Evolutionary conservation across 1,284 basidiomycete species (phyloP).

Genomic region (Pterulicium gracile): DNA sequence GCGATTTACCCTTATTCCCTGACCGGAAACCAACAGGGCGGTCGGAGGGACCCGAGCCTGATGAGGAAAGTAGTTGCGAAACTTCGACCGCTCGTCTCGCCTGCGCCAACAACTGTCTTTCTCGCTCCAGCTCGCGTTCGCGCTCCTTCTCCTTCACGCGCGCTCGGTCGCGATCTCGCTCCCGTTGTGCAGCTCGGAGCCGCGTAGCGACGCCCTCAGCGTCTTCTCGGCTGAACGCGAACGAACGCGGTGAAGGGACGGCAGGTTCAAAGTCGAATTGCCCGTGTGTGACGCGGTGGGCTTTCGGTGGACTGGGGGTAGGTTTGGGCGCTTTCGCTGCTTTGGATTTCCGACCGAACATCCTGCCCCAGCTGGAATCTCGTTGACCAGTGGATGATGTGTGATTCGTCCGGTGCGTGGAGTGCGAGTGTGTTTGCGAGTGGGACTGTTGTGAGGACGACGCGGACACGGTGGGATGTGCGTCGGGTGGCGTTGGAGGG

Average conservation of each 20-base stretch:
- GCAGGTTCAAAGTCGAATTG: conserved; percentile 32
- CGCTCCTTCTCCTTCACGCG: conserved; percentile 3
- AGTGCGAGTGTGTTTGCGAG: conserved; percentile 10
- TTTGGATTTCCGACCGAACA: background rate
- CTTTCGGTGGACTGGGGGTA: conserved; percentile 21
- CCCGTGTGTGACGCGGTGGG: conserved; percentile 21
- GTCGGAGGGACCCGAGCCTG: background rate
- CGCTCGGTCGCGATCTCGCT: background rate
- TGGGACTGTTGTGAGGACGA: conserved; percentile 1
- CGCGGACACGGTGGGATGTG: conserved; percentile 11
- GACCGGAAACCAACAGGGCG: background rate
- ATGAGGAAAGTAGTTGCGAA: background rate
- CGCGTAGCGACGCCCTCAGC: background rate
- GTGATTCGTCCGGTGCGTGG: background rate
- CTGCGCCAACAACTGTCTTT: background rate
- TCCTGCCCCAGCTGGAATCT: background rate
- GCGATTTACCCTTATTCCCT: conserved; percentile 44
- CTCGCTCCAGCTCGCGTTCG: background rate
- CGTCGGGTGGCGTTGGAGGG: conserved; percentile 9
- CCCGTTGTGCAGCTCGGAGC: conserved; percentile 4
- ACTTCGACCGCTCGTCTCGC: background rate
- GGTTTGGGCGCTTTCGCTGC: background rate
- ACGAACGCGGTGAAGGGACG: conserved; percentile 27
- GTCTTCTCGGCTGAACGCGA: conserved; percentile 9
- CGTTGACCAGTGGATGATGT: background rate